phyloP scores from a whole-genome alignment of 2,329 filamentous ascomycete genomes.

The Pleurostoma richardsiae region DNA sequence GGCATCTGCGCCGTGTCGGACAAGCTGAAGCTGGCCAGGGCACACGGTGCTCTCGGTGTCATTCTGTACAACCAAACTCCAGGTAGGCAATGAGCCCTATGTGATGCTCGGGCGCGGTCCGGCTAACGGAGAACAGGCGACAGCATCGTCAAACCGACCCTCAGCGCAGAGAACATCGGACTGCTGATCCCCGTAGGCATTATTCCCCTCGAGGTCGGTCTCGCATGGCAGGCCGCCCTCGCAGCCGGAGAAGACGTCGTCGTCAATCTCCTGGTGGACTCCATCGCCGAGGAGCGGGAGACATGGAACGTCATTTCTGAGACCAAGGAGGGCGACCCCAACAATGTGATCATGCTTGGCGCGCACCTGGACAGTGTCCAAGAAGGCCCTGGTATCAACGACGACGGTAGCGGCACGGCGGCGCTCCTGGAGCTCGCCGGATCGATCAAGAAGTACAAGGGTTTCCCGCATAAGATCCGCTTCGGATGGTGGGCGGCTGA shows the following conservation, averaged over 20 bases:
- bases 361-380: conserved; percentile 38
- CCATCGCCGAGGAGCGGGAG: conserved; percentile 28
- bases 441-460: conserved; percentile 21
- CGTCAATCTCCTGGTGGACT: conserved; percentile 27
- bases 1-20: conserved; percentile 34
- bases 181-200: conserved; percentile 16
- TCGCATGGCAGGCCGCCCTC: conserved; percentile 21
- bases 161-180: conserved; percentile 29
- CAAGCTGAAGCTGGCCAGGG: conserved; percentile 37
- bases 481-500: conserved; percentile 42
- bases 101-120: too few relatives aligned
- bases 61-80: conserved; percentile 59
- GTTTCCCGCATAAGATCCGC: conserved; percentile 30
- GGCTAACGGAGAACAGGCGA: too few relatives aligned
- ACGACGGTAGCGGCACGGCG: conserved; percentile 36
- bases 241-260: conserved; percentile 21
- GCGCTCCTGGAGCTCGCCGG: conserved; percentile 30
- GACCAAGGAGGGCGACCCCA: conserved; percentile 34
- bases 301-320: conserved; percentile 40
- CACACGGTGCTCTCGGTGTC: conserved; percentile 34
- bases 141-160: conserved; percentile 30
- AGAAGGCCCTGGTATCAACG: conserved; percentile 39
- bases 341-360: conserved; percentile 35
- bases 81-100: conserved; percentile 19
- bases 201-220: conserved; percentile 17